Evolutionary conservation across 2,329 filamentous ascomycete genomes (phyloP).

Genomic region (Fusarium nurragi): DNA sequence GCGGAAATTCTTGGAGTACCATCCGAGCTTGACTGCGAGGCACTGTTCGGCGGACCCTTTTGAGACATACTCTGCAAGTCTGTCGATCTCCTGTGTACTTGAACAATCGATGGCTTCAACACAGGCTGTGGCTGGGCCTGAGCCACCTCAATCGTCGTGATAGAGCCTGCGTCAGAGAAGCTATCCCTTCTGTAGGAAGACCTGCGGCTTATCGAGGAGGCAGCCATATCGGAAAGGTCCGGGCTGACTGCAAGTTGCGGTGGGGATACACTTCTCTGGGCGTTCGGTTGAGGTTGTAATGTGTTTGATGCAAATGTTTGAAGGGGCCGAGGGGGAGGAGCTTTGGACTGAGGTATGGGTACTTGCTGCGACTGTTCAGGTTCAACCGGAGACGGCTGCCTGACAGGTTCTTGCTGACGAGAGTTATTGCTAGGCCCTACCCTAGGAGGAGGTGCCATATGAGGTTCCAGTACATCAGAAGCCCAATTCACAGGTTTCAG

Average conservation of each 20-base stretch:
- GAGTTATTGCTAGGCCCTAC: neutral
- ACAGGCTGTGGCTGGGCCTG: slow-evolving; percentile 42
- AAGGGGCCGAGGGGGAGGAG: neutral
- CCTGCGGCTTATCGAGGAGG: slow-evolving; percentile 26
- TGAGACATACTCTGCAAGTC: slow-evolving; percentile 32
- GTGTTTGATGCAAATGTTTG: neutral
- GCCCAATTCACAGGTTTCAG: neutral
- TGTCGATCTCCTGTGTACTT: slow-evolving; percentile 39
- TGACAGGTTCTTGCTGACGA: slow-evolving; percentile 1
- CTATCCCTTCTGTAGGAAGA: slow-evolving; percentile 34
- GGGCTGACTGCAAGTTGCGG: slow-evolving; percentile 28
- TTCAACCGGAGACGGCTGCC: neutral
- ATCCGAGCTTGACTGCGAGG: slow-evolving; percentile 14
- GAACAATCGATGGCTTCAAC: slow-evolving; percentile 39
- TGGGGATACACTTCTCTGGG: neutral
- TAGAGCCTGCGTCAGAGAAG: slow-evolving; percentile 40
- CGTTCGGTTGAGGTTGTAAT: neutral
- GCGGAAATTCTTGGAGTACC: slow-evolving; percentile 17
- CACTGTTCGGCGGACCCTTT: slow-evolving; percentile 7
- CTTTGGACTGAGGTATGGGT: neutral
- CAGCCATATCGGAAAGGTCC: slow-evolving; percentile 17
- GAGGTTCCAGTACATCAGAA: neutral
- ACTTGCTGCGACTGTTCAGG: neutral
- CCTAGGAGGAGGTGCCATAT: neutral
- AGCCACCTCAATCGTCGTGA: slow-evolving; percentile 41